Base-by-base conservation (phyloP, 441 rosid genomes). In the Pelargonium citronellum region DNA sequence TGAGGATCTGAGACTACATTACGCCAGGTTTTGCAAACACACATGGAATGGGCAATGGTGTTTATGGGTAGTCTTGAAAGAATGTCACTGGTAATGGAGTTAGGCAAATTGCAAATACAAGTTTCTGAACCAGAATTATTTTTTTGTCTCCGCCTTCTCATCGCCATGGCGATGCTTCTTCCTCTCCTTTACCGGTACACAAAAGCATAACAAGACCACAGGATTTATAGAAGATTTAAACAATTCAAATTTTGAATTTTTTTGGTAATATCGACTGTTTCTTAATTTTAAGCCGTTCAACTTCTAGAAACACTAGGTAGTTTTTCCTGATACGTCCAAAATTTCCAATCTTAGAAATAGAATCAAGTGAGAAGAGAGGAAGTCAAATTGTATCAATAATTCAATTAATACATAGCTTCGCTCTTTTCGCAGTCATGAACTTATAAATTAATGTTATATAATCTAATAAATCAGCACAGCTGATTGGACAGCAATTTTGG, bases 1-100 rank as follows among this genome's bases (percentile, higher is more conserved):
- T 63, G 22, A 6, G 66, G 66, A 62, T 51, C 62, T n/a, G 67
- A 61, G n/a, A 73, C 62, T 13, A 73, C 5, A 7, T 71, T 20
- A 16, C 44, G 44, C 72, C 72, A 68, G 8, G 51, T 10, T 24
- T 51, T 24, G 72, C 65, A 61, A 3, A 68, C 60, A 3, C 57
- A 66, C 27, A 34, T 15, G 66, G 16, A 66, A 10, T 63, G 37
- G 0, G 58, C 24, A 13, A 7, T 27, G 61, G 43, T 51, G 37
- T 72, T 43, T 44, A 72, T 64, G 0, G 67, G 70, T 19, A 43
- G 60, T 16, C 60, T 57, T 3, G 57, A 66, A 17, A 65, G 64
- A 13, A 62, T 17, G 8, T 53, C 58, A 19, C 58, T 53, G 58
- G 58, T 53, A 19, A 53, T 53, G 58, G 19, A 4, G 7, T 53